Percentiles rank a stretch among this genome's conserved stretches.
Evolutionary conservation across 2,329 filamentous ascomycete genomes (phyloP).

Genomic region (Fusarium pseudograminearum): DNA sequence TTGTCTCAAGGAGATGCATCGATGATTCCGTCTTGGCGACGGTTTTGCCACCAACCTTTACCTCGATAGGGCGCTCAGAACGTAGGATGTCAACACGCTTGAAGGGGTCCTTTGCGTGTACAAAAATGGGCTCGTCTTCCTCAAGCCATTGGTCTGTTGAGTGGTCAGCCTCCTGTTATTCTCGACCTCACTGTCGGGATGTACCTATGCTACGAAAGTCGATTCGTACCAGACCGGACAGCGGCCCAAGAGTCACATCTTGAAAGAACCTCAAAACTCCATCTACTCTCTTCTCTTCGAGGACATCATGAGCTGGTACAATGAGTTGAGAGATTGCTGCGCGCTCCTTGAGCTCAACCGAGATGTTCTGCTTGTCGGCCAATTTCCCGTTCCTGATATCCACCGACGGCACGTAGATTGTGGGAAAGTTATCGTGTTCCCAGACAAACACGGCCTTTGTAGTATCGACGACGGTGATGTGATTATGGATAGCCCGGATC

Average conservation of each 20-base stretch:
- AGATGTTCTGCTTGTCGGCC: conserved; percentile 46
- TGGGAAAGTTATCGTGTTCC: conserved; percentile 63
- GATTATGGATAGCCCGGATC: conserved; percentile 52
- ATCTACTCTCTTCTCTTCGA: conserved; percentile 48
- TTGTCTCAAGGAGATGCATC: conserved; percentile 71
- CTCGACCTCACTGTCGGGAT: not conserved
- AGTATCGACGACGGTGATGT: conserved; percentile 54
- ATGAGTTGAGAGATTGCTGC: conserved; percentile 51
- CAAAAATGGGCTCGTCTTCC: conserved; percentile 69
- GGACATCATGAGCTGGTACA: conserved; percentile 43
- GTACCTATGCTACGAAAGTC: conserved; percentile 54
- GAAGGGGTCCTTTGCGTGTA: conserved; percentile 76
- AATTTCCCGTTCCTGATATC: conserved; percentile 49
- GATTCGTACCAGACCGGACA: conserved; percentile 52
- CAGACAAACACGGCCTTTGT: conserved; percentile 55
- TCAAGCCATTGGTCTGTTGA: conserved; percentile 59
- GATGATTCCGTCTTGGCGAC: conserved; percentile 61
- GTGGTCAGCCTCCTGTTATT: not conserved
- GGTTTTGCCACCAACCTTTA: conserved; percentile 60
- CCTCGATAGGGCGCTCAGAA: conserved; percentile 64
- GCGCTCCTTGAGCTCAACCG: conserved; percentile 39
- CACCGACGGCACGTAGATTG: conserved; percentile 56
- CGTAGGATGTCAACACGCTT: conserved; percentile 72
- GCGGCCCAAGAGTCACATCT: conserved; percentile 52
- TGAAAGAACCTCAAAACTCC: conserved; percentile 56